Evolutionary conservation across 805 yeast genomes (phyloP).

Genomic region (Yamadazyma insecticola): DNA sequence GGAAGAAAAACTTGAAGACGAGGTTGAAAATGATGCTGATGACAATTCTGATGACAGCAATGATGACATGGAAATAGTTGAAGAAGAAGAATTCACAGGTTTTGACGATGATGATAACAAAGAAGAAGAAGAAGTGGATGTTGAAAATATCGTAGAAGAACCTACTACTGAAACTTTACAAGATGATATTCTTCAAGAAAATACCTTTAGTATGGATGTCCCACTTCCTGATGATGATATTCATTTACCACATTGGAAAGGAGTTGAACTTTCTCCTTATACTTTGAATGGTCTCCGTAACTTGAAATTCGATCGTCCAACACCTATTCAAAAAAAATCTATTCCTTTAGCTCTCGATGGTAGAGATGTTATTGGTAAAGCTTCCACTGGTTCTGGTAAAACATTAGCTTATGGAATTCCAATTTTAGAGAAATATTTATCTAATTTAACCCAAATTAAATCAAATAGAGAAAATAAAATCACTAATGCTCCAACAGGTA

Average conservation of each 20-base stretch:
- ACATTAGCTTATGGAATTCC: conserved; percentile 95
- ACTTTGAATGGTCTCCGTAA: conserved; percentile 58
- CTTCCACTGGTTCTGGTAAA: conserved; percentile 97
- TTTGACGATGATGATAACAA: conserved; percentile 15
- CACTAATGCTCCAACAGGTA: conserved; percentile 54
- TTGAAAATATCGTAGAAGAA: conserved; percentile 14
- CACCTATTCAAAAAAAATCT: conserved; percentile 74
- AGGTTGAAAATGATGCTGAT: conserved; percentile 4
- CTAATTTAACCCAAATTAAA: conserved; percentile 15
- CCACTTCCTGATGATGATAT: conserved; percentile 34
- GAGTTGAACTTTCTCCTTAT: conserved; percentile 48
- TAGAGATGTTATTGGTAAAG: conserved; percentile 87
- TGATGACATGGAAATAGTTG: conserved; percentile 15
- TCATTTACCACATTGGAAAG: conserved; percentile 60
- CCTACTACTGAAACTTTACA: conserved; percentile 1
- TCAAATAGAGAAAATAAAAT: conserved; percentile 14
- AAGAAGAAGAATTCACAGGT: conserved; percentile 15
- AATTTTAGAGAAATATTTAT: conserved; percentile 62
- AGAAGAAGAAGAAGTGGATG: conserved; percentile 15
- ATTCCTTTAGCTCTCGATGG: conserved; percentile 74
- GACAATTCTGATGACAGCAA: conserved; percentile 15
- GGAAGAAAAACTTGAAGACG: conserved; percentile 8
- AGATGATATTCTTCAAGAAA: conserved; percentile 6
- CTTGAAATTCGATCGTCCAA: conserved; percentile 64
- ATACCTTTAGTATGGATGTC: conserved; percentile 24